These are phyloP conservation scores for Galerina sulciceps DNA, from an alignment of 768 basidiomycete species.

Conservation along the genomic window DNA sequence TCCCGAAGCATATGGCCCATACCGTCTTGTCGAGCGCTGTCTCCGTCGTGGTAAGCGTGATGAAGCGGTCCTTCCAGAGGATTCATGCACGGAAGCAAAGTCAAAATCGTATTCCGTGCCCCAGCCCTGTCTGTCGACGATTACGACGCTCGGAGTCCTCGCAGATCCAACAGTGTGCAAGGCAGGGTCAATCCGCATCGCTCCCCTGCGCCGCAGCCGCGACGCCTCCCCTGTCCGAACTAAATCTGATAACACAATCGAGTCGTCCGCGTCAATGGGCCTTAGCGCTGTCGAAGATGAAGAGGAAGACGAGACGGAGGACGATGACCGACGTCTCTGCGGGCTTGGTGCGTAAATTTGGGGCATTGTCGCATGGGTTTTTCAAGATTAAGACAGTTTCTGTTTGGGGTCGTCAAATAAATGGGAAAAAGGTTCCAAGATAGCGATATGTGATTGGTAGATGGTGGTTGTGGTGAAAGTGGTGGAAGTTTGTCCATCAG, in stretches of 20 bases:
- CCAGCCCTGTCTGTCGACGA: conserved; percentile 24
- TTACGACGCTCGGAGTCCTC: conserved; percentile 13
- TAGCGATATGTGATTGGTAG: not conserved
- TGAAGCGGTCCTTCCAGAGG: too few species aligned
- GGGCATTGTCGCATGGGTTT: conserved; percentile 10
- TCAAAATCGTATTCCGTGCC: conserved; percentile 25
- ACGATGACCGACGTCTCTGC: conserved; percentile 6
- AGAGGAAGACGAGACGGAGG: conserved; percentile 8
- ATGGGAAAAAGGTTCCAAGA: not conserved
- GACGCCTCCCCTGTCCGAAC: conserved; percentile 78
- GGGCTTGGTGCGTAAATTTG: conserved; percentile 13
- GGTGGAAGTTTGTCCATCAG: not conserved
- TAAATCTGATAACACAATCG: conserved; percentile 74
- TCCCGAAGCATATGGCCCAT: conserved; percentile 19
- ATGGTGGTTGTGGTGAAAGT: not conserved
- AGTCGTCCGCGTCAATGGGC: conserved; percentile 58
- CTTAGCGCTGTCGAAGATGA: conserved; percentile 3
- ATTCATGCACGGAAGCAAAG: not conserved
- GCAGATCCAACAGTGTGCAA: not conserved
- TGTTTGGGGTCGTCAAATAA: not conserved
- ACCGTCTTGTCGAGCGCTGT: conserved; percentile 16
- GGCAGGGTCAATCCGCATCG: conserved; percentile 59
- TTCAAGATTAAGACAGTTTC: not conserved
- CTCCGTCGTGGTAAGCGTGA: not conserved
- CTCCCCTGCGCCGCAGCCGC: conserved; percentile 71